These are phyloP conservation scores for Suillus discolor DNA, from an alignment of 768 basidiomycete species.

Conservation along the genomic window DNA sequence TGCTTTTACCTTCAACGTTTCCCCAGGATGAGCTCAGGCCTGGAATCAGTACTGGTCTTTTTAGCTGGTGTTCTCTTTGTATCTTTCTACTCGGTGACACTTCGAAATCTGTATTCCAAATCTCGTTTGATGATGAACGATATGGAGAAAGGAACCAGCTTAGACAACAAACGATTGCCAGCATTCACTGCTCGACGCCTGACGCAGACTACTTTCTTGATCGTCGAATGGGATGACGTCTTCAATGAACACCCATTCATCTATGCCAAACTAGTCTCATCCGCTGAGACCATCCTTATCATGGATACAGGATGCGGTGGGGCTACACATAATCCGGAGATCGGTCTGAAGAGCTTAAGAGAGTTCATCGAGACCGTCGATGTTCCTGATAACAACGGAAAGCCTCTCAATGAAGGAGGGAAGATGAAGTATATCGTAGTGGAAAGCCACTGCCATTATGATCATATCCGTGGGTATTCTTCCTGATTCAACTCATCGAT, in stretches of 20 bases:
- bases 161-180: slow-evolving; percentile 9
- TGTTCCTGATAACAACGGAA: slow-evolving; percentile 43
- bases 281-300: slow-evolving; percentile 44
- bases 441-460: slow-evolving; percentile 58
- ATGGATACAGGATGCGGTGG: slow-evolving; percentile 62
- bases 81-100: slow-evolving; percentile 7
- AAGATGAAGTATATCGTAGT: slow-evolving; percentile 48
- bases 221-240: slow-evolving; percentile 53
- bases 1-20: slow-evolving; percentile 6
- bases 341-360: slow-evolving; percentile 45
- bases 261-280: slow-evolving; percentile 48
- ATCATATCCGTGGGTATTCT: slow-evolving; percentile 54
- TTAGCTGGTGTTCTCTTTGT: slow-evolving; percentile 9
- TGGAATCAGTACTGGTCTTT: slow-evolving; percentile 3
- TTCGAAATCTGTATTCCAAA: neutral
- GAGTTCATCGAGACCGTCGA: slow-evolving; percentile 51
- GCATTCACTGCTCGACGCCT: slow-evolving; percentile 41
- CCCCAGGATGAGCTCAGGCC: slow-evolving; percentile 1
- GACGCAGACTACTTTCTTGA: slow-evolving; percentile 41
- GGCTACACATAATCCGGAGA: slow-evolving; percentile 40
- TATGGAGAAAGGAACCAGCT: slow-evolving; percentile 16
- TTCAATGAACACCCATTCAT: slow-evolving; percentile 58
- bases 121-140: slow-evolving; percentile 6
- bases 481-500: neutral
- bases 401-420: slow-evolving; percentile 46